Evolutionary conservation across 2,329 filamentous ascomycete genomes (phyloP).

Genomic region (Fusarium sp.): DNA sequence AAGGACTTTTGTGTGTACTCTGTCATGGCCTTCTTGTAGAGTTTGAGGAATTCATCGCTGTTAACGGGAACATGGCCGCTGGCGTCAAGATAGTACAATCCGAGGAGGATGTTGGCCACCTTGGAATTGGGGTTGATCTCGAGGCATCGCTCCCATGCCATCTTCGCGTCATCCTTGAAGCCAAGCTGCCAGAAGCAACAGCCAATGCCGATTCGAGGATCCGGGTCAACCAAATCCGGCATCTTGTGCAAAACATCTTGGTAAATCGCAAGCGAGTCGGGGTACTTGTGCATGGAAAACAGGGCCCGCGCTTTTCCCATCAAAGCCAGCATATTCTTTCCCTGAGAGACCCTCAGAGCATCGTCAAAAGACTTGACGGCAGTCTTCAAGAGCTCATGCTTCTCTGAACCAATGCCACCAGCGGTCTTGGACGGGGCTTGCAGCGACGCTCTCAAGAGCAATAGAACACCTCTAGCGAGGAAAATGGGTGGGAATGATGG

Average conservation of each 20-base stretch:
- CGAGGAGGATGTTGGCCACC: slow-evolving; percentile 89
- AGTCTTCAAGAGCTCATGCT: slow-evolving; percentile 82
- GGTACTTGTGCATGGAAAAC: slow-evolving; percentile 87
- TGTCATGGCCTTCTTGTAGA: slow-evolving; percentile 95
- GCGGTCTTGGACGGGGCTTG: slow-evolving; percentile 79
- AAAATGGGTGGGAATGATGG: slow-evolving; percentile 92
- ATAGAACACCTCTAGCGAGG: slow-evolving; percentile 89
- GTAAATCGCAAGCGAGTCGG: slow-evolving; percentile 85
- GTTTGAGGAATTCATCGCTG: slow-evolving; percentile 83
- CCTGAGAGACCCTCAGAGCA: slow-evolving; percentile 84
- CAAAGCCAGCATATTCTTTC: slow-evolving; percentile 90
- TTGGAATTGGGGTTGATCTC: slow-evolving; percentile 88
- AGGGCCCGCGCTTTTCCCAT: slow-evolving; percentile 89
- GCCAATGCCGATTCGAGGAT: slow-evolving; percentile 95
- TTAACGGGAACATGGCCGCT: slow-evolving; percentile 86
- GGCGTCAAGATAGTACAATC: slow-evolving; percentile 88
- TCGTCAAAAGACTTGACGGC: slow-evolving; percentile 96
- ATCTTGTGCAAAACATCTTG: slow-evolving; percentile 89
- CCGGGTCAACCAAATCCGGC: slow-evolving; percentile 89
- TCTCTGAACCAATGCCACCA: slow-evolving; percentile 76
- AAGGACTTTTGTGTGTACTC: slow-evolving; percentile 94
- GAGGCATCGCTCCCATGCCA: slow-evolving; percentile 88
- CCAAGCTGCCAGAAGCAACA: slow-evolving; percentile 98
- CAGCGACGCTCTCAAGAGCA: slow-evolving; percentile 87
- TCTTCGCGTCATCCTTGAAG: slow-evolving; percentile 91